phyloP scores from a whole-genome alignment of 192 early-diverging fungal genomes.

The Geranomyces variabilis region DNA sequence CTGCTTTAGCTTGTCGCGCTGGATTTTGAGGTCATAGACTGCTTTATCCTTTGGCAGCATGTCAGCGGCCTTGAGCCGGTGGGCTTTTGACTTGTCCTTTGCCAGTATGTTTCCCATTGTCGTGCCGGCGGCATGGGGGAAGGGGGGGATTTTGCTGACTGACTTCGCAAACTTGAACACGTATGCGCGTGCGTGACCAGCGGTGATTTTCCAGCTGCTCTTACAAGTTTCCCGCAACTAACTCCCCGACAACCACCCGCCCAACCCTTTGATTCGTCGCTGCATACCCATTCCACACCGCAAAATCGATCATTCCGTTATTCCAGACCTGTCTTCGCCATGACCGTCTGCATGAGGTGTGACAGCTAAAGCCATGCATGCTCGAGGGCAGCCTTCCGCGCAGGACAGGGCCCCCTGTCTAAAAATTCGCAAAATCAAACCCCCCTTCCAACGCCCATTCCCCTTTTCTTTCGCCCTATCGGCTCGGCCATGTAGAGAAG shows the following conservation, averaged over 20 bases:
- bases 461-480: background rate
- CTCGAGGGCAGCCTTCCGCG: background rate
- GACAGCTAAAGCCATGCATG: background rate
- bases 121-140: background rate
- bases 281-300: too few species aligned
- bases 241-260: too few species aligned
- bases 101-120: slow-evolving; percentile 33
- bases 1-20: slow-evolving; percentile 90
- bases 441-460: background rate
- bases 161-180: too few species aligned
- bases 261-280: too few species aligned
- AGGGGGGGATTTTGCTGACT: background rate
- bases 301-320: too few species aligned
- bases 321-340: background rate
- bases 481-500: slow-evolving; percentile 55
- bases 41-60: slow-evolving; percentile 76
- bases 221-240: too few species aligned
- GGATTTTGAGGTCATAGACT: slow-evolving; percentile 93
- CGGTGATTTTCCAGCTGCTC: too few species aligned
- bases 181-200: too few species aligned
- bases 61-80: slow-evolving; percentile 64
- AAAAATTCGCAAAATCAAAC: background rate
- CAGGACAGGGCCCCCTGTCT: background rate
- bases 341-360: slow-evolving; percentile 27
- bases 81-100: slow-evolving; percentile 26